Percentiles rank a stretch among this genome's conserved stretches.
Evolutionary conservation across 139 green algal genomes (phyloP).

Genomic region (Tetradesmus obliquus): DNA sequence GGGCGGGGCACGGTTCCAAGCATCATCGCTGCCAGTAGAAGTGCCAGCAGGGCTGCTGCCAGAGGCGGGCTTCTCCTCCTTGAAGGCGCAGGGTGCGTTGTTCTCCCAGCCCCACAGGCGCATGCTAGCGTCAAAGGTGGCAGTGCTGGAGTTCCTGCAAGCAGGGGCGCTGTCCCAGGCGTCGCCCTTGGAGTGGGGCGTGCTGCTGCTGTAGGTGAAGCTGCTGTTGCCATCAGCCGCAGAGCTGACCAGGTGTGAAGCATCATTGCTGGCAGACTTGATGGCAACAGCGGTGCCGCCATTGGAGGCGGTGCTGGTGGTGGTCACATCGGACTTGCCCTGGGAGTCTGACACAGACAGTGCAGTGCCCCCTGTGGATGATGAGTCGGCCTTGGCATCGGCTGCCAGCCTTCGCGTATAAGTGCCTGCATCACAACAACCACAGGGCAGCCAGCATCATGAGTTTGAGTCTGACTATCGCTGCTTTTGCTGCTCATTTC

Average conservation of each 20-base stretch:
- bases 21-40: not conserved
- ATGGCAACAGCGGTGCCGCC: not conserved
- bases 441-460: not conserved
- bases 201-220: conserved; percentile 1
- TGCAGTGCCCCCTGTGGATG: not conserved
- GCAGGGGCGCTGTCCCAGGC: not conserved
- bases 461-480: too few species aligned
- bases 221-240: not conserved
- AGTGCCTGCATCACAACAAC: not conserved
- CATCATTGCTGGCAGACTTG: not conserved
- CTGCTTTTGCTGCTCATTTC: too few species aligned
- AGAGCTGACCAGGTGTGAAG: not conserved
- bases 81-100: conserved; percentile 35
- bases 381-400: not conserved
- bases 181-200: not conserved
- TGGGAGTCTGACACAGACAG: not conserved
- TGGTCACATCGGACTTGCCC: not conserved
- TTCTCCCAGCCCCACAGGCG: conserved; percentile 36
- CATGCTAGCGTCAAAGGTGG: not conserved
- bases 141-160: not conserved
- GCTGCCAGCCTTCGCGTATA: not conserved
- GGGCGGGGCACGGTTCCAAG: not conserved
- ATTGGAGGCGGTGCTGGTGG: not conserved
- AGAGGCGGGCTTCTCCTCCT: not conserved
- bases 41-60: not conserved